Evolutionary conservation across 1,284 basidiomycete species (phyloP).

Genomic region (Cerrena zonata): DNA sequence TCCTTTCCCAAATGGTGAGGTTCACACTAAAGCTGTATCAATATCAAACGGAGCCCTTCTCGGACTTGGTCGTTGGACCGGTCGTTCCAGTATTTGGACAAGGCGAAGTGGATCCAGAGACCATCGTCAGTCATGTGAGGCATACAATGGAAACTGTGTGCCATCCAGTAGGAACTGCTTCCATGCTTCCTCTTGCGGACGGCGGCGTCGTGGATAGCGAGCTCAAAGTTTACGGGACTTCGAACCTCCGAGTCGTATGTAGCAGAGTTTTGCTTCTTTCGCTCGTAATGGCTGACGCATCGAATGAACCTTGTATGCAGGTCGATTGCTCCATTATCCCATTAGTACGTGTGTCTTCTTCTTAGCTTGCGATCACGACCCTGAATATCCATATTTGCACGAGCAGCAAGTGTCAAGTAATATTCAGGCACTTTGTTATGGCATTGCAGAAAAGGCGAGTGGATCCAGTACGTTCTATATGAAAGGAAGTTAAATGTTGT

Average conservation of each 20-base stretch:
- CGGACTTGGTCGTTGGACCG: no score
- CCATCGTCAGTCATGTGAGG: no score
- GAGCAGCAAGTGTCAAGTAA: neutral
- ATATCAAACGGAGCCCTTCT: no score
- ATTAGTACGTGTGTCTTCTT: neutral
- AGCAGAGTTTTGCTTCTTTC: neutral
- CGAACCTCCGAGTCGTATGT: slow-evolving; percentile 37
- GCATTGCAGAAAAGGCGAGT: neutral
- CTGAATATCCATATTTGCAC: neutral
- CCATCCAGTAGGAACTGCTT: slow-evolving; percentile 34
- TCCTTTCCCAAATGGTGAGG: neutral
- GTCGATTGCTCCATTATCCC: slow-evolving; percentile 1
- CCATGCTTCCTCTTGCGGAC: slow-evolving; percentile 43
- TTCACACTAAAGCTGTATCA: slow-evolving; percentile 3
- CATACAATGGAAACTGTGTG: slow-evolving; percentile 4
- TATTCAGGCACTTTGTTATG: neutral
- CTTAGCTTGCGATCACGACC: neutral
- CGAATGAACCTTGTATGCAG: neutral
- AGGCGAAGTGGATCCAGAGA: no score
- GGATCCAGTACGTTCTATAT: neutral
- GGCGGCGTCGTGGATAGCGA: slow-evolving; percentile 50
- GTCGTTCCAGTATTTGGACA: neutral
- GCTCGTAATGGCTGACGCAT: neutral
- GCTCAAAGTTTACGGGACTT: slow-evolving; percentile 44
- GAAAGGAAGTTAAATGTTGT: neutral